These are phyloP conservation scores for Ananas comosus DNA, from an alignment of 176 grass and related monocot genomes.

Conservation along the genomic window DNA sequence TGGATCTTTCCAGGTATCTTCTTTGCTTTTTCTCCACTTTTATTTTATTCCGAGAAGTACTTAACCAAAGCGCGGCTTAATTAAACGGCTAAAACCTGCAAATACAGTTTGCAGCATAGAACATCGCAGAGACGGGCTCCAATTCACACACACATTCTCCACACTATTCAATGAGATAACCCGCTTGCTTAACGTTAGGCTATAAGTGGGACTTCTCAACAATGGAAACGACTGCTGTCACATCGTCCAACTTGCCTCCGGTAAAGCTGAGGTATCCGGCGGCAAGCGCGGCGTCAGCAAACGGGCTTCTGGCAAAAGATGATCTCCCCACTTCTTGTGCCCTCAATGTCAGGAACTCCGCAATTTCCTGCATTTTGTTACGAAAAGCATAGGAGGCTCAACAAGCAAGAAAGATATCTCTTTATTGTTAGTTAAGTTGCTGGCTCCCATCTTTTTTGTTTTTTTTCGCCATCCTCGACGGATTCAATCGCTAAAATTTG, in stretches of 20 bases:
- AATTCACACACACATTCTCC: no score
- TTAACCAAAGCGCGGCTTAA: no score
- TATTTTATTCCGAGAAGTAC: no score
- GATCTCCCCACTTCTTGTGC: slow-evolving; percentile 70
- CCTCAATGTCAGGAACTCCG: slow-evolving; percentile 35
- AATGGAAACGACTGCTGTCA: slow-evolving; percentile 73
- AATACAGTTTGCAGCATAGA: no score
- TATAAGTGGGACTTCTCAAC: slow-evolving; percentile 40
- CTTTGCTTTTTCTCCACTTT: no score
- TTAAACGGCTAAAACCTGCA: no score
- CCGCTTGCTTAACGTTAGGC: background rate
- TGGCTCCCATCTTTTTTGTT: background rate
- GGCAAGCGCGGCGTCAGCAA: slow-evolving; percentile 58
- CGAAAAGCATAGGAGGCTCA: no score
- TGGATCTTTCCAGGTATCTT: no score
- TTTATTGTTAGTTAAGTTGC: no score
- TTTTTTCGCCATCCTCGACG: background rate
- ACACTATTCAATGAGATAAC: no score
- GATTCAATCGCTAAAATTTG: background rate
- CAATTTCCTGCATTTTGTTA: slow-evolving; percentile 56
- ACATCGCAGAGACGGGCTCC: no score
- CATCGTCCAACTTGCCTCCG: slow-evolving; percentile 92
- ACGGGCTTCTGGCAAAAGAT: slow-evolving; percentile 53
- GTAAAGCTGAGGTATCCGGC: slow-evolving; percentile 63
- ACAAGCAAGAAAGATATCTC: no score